Conservation (phyloP, 768 basidiomycete genomes). For the Russula lepida region DNA sequence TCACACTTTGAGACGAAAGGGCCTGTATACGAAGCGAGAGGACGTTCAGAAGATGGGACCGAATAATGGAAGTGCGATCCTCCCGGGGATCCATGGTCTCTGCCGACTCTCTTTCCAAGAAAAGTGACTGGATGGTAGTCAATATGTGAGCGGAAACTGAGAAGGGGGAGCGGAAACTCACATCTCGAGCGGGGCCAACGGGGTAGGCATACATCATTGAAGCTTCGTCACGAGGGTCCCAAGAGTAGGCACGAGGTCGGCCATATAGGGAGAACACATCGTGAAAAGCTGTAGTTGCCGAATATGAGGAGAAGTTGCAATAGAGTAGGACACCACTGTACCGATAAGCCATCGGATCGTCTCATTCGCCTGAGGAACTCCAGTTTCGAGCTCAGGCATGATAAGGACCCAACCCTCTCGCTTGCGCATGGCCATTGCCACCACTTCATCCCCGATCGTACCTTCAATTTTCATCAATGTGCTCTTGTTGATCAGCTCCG, state of each 20-base stretch:
- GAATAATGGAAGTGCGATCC: conserved; percentile 64
- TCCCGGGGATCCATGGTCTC: conserved; percentile 70
- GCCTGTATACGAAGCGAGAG: conserved; percentile 56
- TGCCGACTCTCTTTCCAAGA: conserved; percentile 78
- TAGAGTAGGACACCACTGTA: conserved; percentile 31
- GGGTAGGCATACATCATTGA: conserved; percentile 96
- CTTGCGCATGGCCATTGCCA: conserved; percentile 53
- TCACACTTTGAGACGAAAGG: conserved; percentile 17
- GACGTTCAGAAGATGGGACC: conserved; percentile 53
- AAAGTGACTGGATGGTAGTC: conserved; percentile 49
- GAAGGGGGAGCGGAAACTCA: conserved; percentile 33
- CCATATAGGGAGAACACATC: conserved; percentile 88
- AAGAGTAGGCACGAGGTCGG: conserved; percentile 74
- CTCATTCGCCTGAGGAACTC: conserved; percentile 58
- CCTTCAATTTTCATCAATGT: conserved; percentile 93
- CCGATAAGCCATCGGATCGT: conserved; percentile 90
- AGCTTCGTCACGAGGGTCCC: conserved; percentile 75
- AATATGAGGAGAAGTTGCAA: conserved; percentile 12
- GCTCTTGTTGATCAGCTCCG: conserved; percentile 79
- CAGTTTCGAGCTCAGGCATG: conserved; percentile 78
- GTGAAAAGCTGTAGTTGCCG: conserved; percentile 50
- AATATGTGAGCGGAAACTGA: not conserved
- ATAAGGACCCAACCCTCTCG: conserved; percentile 81
- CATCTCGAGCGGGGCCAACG: conserved; percentile 73
- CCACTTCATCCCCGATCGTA: conserved; percentile 65